These are phyloP conservation scores for Penicillium sp. DNA, from an alignment of 2,329 filamentous ascomycete genomes.

Conservation along the genomic window DNA sequence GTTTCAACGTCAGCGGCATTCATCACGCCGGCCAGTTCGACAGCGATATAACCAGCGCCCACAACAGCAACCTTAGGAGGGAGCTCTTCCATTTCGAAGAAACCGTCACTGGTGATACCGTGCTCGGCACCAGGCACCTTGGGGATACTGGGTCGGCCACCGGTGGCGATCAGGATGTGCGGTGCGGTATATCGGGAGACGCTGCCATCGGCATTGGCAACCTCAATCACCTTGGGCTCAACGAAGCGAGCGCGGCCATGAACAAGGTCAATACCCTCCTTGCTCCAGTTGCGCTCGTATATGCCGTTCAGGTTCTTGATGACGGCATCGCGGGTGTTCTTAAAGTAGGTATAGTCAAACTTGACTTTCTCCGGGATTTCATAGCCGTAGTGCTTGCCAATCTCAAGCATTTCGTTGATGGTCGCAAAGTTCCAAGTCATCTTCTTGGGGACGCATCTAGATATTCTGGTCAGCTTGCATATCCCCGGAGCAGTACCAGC, in stretches of 20 bases:
- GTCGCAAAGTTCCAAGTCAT: slow-evolving; percentile 59
- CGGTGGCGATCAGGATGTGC: slow-evolving; percentile 55
- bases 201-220: slow-evolving; percentile 47
- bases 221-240: slow-evolving; percentile 50
- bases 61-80: slow-evolving; percentile 56
- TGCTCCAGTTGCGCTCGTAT: slow-evolving; percentile 56
- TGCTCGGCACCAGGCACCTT: slow-evolving; percentile 51
- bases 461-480: not conserved
- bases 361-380: slow-evolving; percentile 48
- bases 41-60: slow-evolving; percentile 57
- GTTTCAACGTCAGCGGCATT: slow-evolving; percentile 55
- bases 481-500: not conserved
- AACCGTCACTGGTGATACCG: slow-evolving; percentile 57
- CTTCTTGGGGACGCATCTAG: slow-evolving; percentile 58
- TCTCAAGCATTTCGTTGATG: slow-evolving; percentile 52
- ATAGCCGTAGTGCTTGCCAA: slow-evolving; percentile 54
- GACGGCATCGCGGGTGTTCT: slow-evolving; percentile 51
- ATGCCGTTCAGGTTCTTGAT: slow-evolving; percentile 52
- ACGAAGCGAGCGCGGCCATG: slow-evolving; percentile 54
- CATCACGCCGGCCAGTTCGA: slow-evolving; percentile 57
- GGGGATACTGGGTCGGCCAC: slow-evolving; percentile 51
- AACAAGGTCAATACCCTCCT: slow-evolving; percentile 56
- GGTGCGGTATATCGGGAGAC: slow-evolving; percentile 47
- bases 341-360: slow-evolving; percentile 53
- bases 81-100: slow-evolving; percentile 56